phyloP scores from a whole-genome alignment of 495 filamentous ascomycete species.

The Aspergillus sparsus region DNA sequence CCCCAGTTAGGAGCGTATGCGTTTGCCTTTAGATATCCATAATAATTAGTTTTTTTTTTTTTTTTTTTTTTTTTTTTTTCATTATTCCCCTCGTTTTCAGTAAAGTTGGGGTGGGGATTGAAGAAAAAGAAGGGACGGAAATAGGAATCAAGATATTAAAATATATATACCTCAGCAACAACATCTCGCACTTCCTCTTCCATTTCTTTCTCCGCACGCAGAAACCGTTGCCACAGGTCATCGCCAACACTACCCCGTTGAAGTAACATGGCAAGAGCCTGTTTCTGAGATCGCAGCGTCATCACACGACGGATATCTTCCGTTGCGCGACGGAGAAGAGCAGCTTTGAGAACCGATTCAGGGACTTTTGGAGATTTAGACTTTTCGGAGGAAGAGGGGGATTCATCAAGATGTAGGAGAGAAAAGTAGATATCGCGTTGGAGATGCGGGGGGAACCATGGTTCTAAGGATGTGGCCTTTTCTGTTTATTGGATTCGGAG shows the following conservation, averaged over 20 bases:
- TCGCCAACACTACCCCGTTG: constrained; percentile 93
- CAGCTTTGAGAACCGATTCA: constrained; percentile 82
- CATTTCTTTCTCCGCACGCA: constrained; percentile 92
- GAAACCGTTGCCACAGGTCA: constrained; percentile 92
- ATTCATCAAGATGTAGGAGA: constrained; percentile 77
- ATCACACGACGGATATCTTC: constrained; percentile 93
- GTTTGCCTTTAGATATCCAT: constrained; percentile 63
- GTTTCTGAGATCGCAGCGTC: constrained; percentile 79
- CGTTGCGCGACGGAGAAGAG: constrained; percentile 82
- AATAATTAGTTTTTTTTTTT: neutral
- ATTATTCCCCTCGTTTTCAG: neutral
- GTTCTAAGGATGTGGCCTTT: constrained; percentile 76
- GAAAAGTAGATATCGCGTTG: constrained; percentile 93
- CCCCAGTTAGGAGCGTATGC: constrained; percentile 86
- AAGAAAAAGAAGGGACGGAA: neutral
- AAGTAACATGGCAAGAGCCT: constrained; percentile 75
- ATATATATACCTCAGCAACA: constrained; percentile 71
- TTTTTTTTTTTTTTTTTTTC: neutral
- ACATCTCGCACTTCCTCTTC: constrained; percentile 94
- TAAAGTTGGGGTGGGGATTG: constrained; percentile 1
- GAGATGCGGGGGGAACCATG: constrained; percentile 89
- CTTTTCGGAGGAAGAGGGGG: constrained; percentile 37
- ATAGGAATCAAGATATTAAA: neutral
- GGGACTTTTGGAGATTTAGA: constrained; percentile 72
- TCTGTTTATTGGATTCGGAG: constrained; percentile 39